Evolutionary conservation across 305 asterid species (phyloP), one percentile per base, ranked within the genome.

Genomic region (Rubia tinctorum): DNA sequence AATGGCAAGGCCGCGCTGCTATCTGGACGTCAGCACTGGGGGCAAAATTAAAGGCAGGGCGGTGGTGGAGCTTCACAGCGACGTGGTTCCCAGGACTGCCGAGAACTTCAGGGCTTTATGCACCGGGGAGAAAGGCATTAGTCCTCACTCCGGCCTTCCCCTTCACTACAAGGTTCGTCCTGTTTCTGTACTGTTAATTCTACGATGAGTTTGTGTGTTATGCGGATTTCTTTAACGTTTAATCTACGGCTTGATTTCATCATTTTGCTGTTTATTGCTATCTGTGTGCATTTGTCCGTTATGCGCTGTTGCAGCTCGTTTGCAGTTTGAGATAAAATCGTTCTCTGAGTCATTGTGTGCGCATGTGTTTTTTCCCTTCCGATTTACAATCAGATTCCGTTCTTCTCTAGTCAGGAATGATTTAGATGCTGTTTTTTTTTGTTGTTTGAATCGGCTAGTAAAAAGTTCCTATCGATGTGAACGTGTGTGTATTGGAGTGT

Each of bases 31-130:
- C 7, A 85, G 80, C 86, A 92, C 92, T 80, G 97, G 90, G 51
- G 92, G 89, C 47, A 98, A 92, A 71, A 85, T 89, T 43, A 98
- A 92, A 79, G 99, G 99, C 40, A 87, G 99, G 64, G 85, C 92
- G 20, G 81, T 95, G 25, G 86, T 95, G 14, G 98, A 95, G 79
- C 89, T 95, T 20, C 90, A 65, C 81, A 75, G 81, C 69, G 97
- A 95, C 51, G 80, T 90, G 37, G 97, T 90, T 42, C 99, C 99
- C 56, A 89, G 80, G 81, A 95, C 98, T 40, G 94, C 82, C 0
- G 97, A 91, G 83, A 91, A 91, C 73, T 91, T 89, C 68, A 84
- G 96, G 80, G 97, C 96, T 2, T 90, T 89, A 11, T 91, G 97
- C 71, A 89, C 97, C 11, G 97, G 96, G 1, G 96, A 91, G 78